Evolutionary conservation across 2,329 filamentous ascomycete species (phyloP).

Genomic region (Mariannaea elegans): DNA sequence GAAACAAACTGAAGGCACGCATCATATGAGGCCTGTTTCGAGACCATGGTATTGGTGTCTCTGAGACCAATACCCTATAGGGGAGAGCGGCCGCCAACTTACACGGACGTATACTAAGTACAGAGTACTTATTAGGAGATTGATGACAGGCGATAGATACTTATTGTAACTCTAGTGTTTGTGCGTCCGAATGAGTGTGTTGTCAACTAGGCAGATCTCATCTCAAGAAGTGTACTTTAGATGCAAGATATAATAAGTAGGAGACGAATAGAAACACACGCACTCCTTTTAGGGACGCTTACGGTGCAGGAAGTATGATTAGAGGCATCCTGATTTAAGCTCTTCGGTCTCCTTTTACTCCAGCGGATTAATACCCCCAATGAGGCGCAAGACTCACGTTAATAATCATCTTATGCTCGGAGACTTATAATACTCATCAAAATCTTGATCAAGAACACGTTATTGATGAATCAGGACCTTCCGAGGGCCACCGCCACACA

Average conservation of each 20-base stretch:
- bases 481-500: constrained; percentile 29
- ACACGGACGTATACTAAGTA: not conserved
- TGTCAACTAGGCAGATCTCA: constrained; percentile 38
- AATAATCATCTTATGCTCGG: constrained; percentile 16
- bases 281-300: constrained; percentile 15
- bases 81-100: not conserved
- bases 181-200: constrained; percentile 9
- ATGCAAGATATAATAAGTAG: constrained; percentile 41
- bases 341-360: not conserved
- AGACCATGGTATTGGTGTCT: constrained; percentile 3
- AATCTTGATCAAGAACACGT: constrained; percentile 1
- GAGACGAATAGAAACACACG: constrained; percentile 33
- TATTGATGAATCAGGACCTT: constrained; percentile 24
- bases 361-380: not conserved
- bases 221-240: constrained; percentile 36
- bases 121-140: not conserved
- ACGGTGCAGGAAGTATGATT: not conserved
- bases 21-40: constrained; percentile 11
- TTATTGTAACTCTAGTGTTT: not conserved
- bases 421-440: constrained; percentile 18
- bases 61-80: not conserved
- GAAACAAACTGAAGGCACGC: not conserved
- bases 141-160: not conserved
- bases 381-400: constrained; percentile 7
- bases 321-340: not conserved